Percentiles rank a stretch among this genome's conserved stretches.
phyloP scores from a whole-genome alignment of 768 basidiomycete species.

The Leccinellum luteum region DNA sequence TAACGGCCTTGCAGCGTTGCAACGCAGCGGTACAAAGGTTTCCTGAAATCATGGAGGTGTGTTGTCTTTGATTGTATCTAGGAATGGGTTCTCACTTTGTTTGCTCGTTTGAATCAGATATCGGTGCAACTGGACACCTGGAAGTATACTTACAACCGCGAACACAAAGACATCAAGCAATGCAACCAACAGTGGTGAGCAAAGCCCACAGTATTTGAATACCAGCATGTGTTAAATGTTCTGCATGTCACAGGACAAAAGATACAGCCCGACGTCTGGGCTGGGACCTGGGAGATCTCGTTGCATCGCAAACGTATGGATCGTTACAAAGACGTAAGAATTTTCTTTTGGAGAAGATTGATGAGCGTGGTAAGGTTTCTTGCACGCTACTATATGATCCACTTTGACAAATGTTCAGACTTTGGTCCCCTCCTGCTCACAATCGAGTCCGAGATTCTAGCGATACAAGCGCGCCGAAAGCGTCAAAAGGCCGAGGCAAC shows the following conservation, averaged over 20 bases:
- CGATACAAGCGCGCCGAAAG: conserved; percentile 21
- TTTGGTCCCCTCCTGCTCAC: conserved; percentile 9
- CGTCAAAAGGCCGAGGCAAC: conserved; percentile 28
- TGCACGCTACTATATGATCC: neutral
- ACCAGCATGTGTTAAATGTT: neutral
- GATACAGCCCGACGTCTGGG: conserved; percentile 37
- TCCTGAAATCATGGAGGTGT: conserved; percentile 17
- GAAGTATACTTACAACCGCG: conserved; percentile 22
- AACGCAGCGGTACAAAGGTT: neutral
- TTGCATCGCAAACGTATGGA: conserved; percentile 40
- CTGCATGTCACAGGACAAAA: conserved; percentile 31
- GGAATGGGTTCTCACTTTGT: neutral
- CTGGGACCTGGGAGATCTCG: conserved; percentile 42
- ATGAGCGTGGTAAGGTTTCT: conserved; percentile 33
- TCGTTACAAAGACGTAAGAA: conserved; percentile 37
- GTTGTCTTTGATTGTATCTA: neutral
- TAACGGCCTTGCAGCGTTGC: conserved; percentile 5
- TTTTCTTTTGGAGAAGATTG: conserved; percentile 39
- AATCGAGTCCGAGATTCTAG: conserved; percentile 32
- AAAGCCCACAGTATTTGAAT: neutral
- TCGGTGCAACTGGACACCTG: conserved; percentile 26
- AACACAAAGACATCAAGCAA: neutral
- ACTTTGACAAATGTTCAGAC: conserved; percentile 12
- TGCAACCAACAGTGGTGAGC: conserved; percentile 19
- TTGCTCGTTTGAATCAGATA: conserved; percentile 14